Evolutionary conservation across 371 early-diverging fungal species (phyloP).

Genomic region (Lichtheimia ornata): DNA sequence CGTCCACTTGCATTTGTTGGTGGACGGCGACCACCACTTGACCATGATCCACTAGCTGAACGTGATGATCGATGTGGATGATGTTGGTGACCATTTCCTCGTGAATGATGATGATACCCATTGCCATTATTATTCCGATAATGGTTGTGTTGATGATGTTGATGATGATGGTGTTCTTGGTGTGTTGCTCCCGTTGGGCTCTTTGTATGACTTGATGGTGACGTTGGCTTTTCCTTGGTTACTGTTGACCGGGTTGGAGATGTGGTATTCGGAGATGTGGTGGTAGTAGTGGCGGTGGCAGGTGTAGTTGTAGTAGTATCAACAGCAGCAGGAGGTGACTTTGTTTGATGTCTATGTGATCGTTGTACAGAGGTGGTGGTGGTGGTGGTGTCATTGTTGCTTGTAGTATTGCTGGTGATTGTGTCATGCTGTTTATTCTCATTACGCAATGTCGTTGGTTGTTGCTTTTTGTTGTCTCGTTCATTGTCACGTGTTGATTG

Average conservation of each 20-base stretch:
- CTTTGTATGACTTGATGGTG: neutral
- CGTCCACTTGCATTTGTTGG: too few species aligned
- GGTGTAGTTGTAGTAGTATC: too few species aligned
- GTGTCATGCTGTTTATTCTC: neutral
- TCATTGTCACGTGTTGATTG: neutral
- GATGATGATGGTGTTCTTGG: neutral
- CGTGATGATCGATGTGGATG: too few species aligned
- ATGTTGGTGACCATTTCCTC: neutral
- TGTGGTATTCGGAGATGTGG: neutral
- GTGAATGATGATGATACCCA: neutral
- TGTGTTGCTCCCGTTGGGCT: too few species aligned
- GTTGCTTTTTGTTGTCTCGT: slow-evolving; percentile 1
- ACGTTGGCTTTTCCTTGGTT: neutral
- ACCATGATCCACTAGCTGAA: too few species aligned
- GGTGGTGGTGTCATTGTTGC: neutral
- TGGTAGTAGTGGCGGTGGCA: too few species aligned
- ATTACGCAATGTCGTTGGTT: neutral
- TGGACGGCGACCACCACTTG: too few species aligned
- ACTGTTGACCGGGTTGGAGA: neutral
- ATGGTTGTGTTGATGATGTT: neutral
- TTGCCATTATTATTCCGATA: neutral
- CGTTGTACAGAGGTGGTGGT: neutral
- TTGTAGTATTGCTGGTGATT: neutral
- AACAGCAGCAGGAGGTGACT: too few species aligned
- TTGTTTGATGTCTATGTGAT: too few species aligned